A percentile compares a stretch with the other conserved stretches of the same genome.
Evolutionary conservation across 495 filamentous ascomycete species (phyloP).

Genomic region (Parathielavia hyrcaniae): DNA sequence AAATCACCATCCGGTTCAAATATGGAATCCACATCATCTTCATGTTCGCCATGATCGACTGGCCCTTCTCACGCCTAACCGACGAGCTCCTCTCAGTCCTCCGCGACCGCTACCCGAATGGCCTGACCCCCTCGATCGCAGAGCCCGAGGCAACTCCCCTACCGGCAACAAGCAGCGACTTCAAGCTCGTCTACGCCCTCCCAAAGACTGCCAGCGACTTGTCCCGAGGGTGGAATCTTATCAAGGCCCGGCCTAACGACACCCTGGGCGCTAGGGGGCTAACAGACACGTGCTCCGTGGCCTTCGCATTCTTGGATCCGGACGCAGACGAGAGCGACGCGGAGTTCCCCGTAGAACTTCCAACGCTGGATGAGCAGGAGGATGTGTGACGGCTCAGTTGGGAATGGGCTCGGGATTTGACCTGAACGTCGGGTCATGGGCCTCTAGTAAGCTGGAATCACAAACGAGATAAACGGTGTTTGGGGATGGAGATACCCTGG

Average conservation of each 20-base stretch:
- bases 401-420: background rate
- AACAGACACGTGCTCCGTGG: conserved; percentile 55
- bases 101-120: conserved; percentile 44
- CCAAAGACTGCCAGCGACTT: conserved; percentile 32
- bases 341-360: conserved; percentile 60
- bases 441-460: background rate
- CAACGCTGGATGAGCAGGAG: conserved; percentile 62
- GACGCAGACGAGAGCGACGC: conserved; percentile 47
- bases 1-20: conserved; percentile 71
- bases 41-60: conserved; percentile 57
- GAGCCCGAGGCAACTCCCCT: conserved; percentile 27
- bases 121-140: conserved; percentile 29
- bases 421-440: background rate
- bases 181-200: conserved; percentile 40
- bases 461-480: conserved; percentile 1
- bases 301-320: conserved; percentile 57
- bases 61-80: conserved; percentile 56
- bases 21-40: conserved; percentile 71
- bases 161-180: conserved; percentile 32
- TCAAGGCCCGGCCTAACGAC: conserved; percentile 32
- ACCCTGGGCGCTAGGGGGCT: conserved; percentile 37
- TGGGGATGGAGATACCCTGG: conserved; percentile 9
- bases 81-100: conserved; percentile 55
- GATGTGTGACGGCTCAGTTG: background rate
- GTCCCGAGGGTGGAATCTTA: conserved; percentile 38